A percentile compares a stretch with the other conserved stretches of the same genome.
Evolutionary conservation across 148 eudicot genomes (phyloP).

Genomic region (Bassia scoparia): DNA sequence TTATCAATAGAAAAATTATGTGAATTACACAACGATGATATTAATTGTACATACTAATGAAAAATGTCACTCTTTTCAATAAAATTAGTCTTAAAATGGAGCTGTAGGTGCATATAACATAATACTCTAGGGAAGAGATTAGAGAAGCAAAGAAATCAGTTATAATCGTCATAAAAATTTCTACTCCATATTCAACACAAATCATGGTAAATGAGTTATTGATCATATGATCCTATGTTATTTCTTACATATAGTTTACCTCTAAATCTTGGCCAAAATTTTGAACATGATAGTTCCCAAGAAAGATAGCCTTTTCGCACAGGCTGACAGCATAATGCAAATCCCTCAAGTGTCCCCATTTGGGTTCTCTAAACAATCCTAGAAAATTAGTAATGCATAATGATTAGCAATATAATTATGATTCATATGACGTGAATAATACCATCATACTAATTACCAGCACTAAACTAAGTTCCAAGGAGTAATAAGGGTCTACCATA

Average conservation of each 20-base stretch:
- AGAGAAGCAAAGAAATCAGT: too few relatives aligned
- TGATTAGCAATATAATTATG: too few relatives aligned
- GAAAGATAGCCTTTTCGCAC: conserved; percentile 52
- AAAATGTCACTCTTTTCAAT: too few relatives aligned
- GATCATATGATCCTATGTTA: not conserved
- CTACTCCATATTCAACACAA: not conserved
- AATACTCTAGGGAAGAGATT: too few relatives aligned
- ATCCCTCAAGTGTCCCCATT: conserved; percentile 74
- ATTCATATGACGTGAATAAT: too few relatives aligned
- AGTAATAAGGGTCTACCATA: conserved; percentile 46
- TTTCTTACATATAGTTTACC: conserved; percentile 31
- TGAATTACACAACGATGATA: not conserved
- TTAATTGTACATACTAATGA: too few relatives aligned
- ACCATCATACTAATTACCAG: too few relatives aligned
- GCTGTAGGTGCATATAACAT: too few relatives aligned
- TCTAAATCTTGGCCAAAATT: conserved; percentile 30
- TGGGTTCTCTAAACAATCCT: conserved; percentile 77
- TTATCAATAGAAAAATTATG: not conserved
- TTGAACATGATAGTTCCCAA: conserved; percentile 38
- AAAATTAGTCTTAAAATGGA: too few relatives aligned
- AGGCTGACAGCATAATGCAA: conserved; percentile 59
- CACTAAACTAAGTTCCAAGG: not conserved
- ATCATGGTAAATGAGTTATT: not conserved
- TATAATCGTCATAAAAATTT: too few relatives aligned
- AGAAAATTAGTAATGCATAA: too few relatives aligned